Base-by-base conservation (phyloP, 306 rosid species). In the Hippophae tibetana region DNA sequence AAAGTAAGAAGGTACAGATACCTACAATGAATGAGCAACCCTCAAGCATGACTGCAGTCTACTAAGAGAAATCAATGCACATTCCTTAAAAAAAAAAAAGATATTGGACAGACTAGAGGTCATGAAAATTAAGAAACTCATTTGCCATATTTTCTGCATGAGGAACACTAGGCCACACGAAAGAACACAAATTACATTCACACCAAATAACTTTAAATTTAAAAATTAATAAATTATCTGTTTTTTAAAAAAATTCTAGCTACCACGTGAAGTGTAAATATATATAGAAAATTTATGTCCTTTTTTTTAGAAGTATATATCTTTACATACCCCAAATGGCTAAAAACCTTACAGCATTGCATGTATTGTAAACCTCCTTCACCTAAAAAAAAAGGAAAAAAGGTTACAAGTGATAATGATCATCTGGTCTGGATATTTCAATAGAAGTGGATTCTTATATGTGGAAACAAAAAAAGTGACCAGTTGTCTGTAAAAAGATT, bases 1-100 rank as follows among this genome's bases (percentile, higher is more conserved):
- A 27, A 31, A 31, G 4, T 31, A 31, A 2, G 38, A 4, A 2
- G 3, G 38, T 31, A 18, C 23, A 18, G 38, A 31, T 31, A 31
- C 38, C 38, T 31, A 31, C 38, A 31, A 31, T 31, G 1, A 31
- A 31, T 31, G 3, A 31, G 4, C 38, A 80, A 73, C 77, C 73
- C 41, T 56, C 62, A 62, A 62, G 60, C 68, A 62, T 58, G 68
- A 69, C 58, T 63, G 68, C 66, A 47, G 71, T 69, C 31, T 69
- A 54, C 72, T 60, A 38, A 40, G 69, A 62, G 85, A 82, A 82
- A 78, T 82, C 63, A 71, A 82, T 76, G 84, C 80, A 80, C 83
- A 82, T 82, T 84, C 95, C 88, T 65, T 78, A 72, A 14, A 25
- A 71, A 74, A 78, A 81, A 79, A 86, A 84, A 84, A 65, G 64